phyloP scores from a whole-genome alignment of 805 yeast species.

The Candida pini region DNA sequence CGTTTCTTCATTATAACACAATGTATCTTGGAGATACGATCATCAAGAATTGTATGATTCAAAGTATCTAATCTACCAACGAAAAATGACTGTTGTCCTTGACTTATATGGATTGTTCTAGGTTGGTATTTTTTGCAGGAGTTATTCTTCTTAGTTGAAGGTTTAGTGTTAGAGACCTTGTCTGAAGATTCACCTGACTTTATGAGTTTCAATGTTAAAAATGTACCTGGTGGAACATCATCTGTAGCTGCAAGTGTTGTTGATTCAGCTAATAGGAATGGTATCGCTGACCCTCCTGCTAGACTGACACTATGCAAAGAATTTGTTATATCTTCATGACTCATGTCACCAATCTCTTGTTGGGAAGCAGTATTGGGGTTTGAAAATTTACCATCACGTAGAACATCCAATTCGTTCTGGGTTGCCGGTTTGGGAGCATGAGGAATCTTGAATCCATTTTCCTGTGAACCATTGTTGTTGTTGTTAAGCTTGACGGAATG shows the following conservation, averaged over 20 bases:
- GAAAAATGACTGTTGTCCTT: constrained; percentile 59
- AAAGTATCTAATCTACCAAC: constrained; percentile 70
- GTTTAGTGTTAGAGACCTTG: neutral
- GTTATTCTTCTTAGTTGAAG: constrained; percentile 4
- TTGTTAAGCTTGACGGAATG: no score
- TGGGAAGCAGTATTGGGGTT: neutral
- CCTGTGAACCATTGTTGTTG: no score
- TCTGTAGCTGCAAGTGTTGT: neutral
- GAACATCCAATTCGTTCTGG: neutral
- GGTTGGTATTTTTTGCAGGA: constrained; percentile 7
- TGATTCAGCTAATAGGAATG: neutral
- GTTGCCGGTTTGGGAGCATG: neutral
- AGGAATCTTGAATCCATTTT: neutral
- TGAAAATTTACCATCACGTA: neutral
- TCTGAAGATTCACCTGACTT: constrained; percentile 5
- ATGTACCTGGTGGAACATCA: constrained; percentile 50
- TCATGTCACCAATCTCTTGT: constrained; percentile 16
- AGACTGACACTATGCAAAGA: constrained; percentile 3
- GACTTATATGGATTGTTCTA: constrained; percentile 50
- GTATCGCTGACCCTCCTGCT: neutral
- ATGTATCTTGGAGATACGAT: constrained; percentile 78
- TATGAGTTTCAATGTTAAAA: constrained; percentile 55
- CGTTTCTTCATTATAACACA: constrained; percentile 62
- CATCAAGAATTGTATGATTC: constrained; percentile 60
- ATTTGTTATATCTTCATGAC: constrained; percentile 4